Conservation (phyloP, 306 rosid species). For the Dalbergia cultrata region DNA sequence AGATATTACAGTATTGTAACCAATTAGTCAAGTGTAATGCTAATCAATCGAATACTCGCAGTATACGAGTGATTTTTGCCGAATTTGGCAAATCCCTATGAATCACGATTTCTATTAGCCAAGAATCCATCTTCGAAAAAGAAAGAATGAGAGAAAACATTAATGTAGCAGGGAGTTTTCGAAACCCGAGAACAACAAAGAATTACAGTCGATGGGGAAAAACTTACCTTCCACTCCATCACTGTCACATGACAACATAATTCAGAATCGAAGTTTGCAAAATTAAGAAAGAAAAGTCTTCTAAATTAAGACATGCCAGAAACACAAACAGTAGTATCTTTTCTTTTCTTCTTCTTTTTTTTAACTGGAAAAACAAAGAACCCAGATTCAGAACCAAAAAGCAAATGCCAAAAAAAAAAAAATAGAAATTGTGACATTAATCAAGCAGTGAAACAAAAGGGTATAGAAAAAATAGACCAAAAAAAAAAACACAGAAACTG, state of each 20-base stretch:
- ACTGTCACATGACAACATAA: neutral
- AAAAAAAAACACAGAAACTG: too few species aligned
- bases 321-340: neutral
- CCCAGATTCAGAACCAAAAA: slow-evolving; percentile 33
- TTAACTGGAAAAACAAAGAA: neutral
- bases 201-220: neutral
- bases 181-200: neutral
- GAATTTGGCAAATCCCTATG: neutral
- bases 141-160: slow-evolving; percentile 3
- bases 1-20: neutral
- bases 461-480: neutral
- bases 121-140: slow-evolving; percentile 14
- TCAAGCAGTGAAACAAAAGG: too few species aligned
- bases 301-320: slow-evolving; percentile 26
- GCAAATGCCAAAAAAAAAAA: slow-evolving; percentile 8
- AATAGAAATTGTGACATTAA: neutral
- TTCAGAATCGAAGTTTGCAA: slow-evolving; percentile 10
- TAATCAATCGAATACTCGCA: neutral
- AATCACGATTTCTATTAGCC: neutral
- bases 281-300: neutral
- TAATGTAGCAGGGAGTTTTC: neutral
- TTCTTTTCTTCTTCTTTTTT: neutral
- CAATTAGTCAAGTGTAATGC: neutral
- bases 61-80: neutral
- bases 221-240: neutral